Percentiles rank a stretch among this genome's conserved stretches.
phyloP scores from a whole-genome alignment of 805 yeast genomes.

The Cephaloascus albidus region DNA sequence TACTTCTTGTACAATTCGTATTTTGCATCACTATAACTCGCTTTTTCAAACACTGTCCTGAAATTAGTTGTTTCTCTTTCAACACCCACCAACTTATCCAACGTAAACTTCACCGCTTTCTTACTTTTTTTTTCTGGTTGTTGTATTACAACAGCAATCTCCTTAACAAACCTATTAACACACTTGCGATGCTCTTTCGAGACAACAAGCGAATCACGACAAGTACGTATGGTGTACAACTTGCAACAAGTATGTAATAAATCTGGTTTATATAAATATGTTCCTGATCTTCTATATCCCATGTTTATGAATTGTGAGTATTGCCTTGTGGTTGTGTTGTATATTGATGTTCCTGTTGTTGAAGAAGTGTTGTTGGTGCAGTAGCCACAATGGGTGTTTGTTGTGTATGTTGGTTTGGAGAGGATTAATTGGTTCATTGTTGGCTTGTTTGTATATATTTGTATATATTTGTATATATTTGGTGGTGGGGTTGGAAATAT shows the following conservation, averaged over 20 bases:
- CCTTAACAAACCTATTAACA: conserved; percentile 49
- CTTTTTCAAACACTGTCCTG: conserved; percentile 41
- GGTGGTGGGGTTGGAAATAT: no score
- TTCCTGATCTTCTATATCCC: conserved; percentile 79
- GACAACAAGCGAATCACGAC: conserved; percentile 30
- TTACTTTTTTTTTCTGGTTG: conserved; percentile 2
- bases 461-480: no score
- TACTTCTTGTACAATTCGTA: conserved; percentile 55
- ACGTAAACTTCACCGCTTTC: conserved; percentile 7
- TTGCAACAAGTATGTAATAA: conserved; percentile 68
- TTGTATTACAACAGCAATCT: conserved; percentile 17
- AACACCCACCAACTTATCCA: conserved; percentile 24
- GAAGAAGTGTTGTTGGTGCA: no score
- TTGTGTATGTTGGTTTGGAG: no score
- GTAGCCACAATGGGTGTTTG: no score
- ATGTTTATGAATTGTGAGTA: conserved; percentile 51
- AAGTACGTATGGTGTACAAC: conserved; percentile 67
- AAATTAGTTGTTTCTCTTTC: conserved; percentile 26
- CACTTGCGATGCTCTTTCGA: conserved; percentile 60
- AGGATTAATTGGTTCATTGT: no score
- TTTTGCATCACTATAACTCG: conserved; percentile 47
- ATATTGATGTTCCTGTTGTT: no score
- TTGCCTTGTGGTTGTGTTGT: no score
- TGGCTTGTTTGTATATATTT: no score
- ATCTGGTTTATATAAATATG: conserved; percentile 58